Conservation (phyloP, 2,329 filamentous ascomycete genomes). For the Leptographium wingfieldii region DNA sequence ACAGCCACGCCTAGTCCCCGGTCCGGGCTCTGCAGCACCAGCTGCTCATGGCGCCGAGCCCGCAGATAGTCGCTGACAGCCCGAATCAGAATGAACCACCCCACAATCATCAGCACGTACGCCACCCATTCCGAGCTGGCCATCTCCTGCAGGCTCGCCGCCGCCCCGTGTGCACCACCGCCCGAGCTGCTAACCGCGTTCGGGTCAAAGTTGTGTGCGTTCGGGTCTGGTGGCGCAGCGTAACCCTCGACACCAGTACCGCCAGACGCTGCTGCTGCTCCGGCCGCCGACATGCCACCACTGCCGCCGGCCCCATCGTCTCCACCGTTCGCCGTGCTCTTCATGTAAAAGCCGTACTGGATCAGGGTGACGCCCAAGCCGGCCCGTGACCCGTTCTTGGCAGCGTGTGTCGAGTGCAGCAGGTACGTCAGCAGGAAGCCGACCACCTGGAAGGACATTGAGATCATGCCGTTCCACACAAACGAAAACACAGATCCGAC, state of each 20-base stretch:
- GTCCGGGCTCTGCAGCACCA: conserved; percentile 87
- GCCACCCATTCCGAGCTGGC: conserved; percentile 76
- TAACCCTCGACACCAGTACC: conserved; percentile 37
- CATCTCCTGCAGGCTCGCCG: conserved; percentile 38
- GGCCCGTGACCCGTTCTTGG: conserved; percentile 91
- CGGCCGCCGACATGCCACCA: conserved; percentile 25
- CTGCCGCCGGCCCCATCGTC: conserved; percentile 22
- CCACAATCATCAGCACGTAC: conserved; percentile 89
- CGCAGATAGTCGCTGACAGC: conserved; percentile 84
- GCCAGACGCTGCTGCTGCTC: conserved; percentile 25
- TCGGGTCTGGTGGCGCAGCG: conserved; percentile 69
- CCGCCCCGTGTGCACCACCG: conserved; percentile 18
- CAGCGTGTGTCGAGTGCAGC: conserved; percentile 92
- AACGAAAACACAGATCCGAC: conserved; percentile 82
- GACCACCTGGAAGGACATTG: conserved; percentile 92
- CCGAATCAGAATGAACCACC: conserved; percentile 95
- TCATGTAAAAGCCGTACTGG: conserved; percentile 96
- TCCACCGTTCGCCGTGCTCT: conserved; percentile 35
- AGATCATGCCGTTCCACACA: conserved; percentile 90
- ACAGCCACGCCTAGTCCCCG: conserved; percentile 73
- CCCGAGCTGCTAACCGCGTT: conserved; percentile 39
- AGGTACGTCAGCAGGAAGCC: conserved; percentile 97
- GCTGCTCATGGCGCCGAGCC: conserved; percentile 79
- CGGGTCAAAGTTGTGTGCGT: conserved; percentile 78
- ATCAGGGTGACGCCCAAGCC: conserved; percentile 91